Base-by-base conservation (phyloP, 2,329 filamentous ascomycete species). In the Xylaria sp. region DNA sequence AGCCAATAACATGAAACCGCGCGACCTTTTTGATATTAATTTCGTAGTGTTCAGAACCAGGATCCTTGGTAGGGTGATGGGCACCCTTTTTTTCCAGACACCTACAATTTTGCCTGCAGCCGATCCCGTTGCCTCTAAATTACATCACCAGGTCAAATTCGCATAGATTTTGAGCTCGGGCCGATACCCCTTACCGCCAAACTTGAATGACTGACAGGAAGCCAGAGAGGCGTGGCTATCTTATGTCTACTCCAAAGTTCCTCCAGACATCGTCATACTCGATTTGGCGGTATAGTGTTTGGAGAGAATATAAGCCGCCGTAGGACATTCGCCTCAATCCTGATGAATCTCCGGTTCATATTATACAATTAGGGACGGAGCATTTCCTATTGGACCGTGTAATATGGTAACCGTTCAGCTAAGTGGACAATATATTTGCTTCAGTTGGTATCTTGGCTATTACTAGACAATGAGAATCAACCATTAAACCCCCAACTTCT, bases 31-130 rank as follows among this genome's bases (percentile, higher is more conserved):
- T 70, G 48, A 70, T 70, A 63, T 69, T 63, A 28, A 60, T 56
- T 39, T 52, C 34, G 12, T 66, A 59, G 20, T 57, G 23, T 57
- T 23, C 55, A 66, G 34, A 57, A 41, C 63, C 54, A 28, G 44
- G 63, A 63, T 59, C 25, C 39, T 46, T 46, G 37, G 62, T 51
- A 55, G 48, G 48, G 55, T 57, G 55, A 63, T 44, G 10, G 48
- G 10, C 52, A 58, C 48, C 56, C 56, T 68, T 68, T 68, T 70
- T 68, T 70, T 61, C 64, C 68, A 67, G 55, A 70, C 50, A 23
- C 23, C 55, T 51, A 55, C 68, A 39, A 70, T 70, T 70, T 67
- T 70, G 64, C 68, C 68, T 67, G 41, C 64, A 61, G 23, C 37
- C 44, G n/a, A 46, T 57, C 44, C 65, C 61, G 60, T 62, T 59